phyloP scores from a whole-genome alignment of 495 filamentous ascomycete genomes.

The Lasiosphaeria miniovina region DNA sequence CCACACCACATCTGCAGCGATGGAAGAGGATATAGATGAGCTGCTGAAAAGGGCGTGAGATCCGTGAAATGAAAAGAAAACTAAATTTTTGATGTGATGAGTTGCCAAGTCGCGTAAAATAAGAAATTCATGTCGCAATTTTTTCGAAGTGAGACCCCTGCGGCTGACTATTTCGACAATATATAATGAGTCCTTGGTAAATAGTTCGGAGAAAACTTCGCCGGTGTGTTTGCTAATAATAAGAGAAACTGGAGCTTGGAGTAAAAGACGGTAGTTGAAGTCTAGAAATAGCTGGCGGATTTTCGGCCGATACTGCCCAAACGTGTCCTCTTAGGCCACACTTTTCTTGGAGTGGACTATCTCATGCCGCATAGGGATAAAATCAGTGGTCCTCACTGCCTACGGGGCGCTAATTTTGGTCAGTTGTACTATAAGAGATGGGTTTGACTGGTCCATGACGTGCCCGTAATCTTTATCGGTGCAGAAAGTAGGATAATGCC shows the following conservation, averaged over 20 bases:
- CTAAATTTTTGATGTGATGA: not conserved
- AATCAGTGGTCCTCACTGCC: not conserved
- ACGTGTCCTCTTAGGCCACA: not conserved
- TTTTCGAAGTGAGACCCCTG: not conserved
- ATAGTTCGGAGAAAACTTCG: constrained; percentile 1
- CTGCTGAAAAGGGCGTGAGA: not conserved
- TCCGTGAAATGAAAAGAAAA: constrained; percentile 1
- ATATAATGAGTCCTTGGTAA: not conserved
- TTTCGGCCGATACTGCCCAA: not conserved
- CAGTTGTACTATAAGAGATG: not conserved
- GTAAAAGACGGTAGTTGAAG: not conserved
- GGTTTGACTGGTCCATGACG: not conserved
- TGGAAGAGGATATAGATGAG: not conserved
- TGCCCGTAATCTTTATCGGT: not conserved
- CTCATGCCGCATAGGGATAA: not conserved
- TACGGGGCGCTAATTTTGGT: not conserved
- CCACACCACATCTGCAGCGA: not conserved
- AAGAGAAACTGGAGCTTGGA: not conserved
- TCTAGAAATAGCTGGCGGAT: not conserved
- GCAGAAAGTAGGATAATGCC: not conserved
- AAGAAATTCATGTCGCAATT: not conserved
- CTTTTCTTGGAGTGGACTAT: not conserved
- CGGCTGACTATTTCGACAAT: not conserved
- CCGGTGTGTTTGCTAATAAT: not conserved
- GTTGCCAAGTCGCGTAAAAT: not conserved